Base-by-base conservation (phyloP, 2,329 filamentous ascomycete genomes). In the Xylaria sp. region DNA sequence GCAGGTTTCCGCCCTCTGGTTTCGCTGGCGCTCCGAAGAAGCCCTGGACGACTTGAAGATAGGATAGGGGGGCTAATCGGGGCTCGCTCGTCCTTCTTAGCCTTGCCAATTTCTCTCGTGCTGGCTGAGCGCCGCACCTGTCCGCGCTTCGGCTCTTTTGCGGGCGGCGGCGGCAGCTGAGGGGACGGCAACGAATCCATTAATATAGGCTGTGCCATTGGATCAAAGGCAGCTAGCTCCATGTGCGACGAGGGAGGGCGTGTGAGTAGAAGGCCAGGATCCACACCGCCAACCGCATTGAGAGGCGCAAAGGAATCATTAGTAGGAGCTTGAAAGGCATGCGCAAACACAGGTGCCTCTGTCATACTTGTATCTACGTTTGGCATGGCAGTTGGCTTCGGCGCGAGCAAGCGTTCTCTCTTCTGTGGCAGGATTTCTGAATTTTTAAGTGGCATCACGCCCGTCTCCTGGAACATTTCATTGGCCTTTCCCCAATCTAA, bases 241-340 rank as follows among this genome's bases (percentile, higher is more conserved):
- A 86, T 82, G 62, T 78, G 75, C 3, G 85, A 83, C 23, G 85
- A 85, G 13, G 82, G 82, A 27, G 86, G 84, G 12, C 83, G 82
- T 70, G 84, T 86, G 74, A 88, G 87, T 8, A 91, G 78, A 18
- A 91, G 79, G 8, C 86, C 88, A 1, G 88, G 88, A 72, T 91
- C 83, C 5, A 91, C 87, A n/a, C 82, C 85, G 8, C 82, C 66
- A 58, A 50, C 51, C 21, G 61, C 80, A 55, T 79, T 82, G 44
- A 83, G 79, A 32, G 85, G 81, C 27, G 82, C 80, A 72, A 89
- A 90, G 0, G 85, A 81, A 68, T 88, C 83, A 9, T 87, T 85
- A 59, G 84, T 78, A 3, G 82, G 76, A 4, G 80, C 76, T 32
- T 81, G 76, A 68, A 85, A 87, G 5, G 81, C 81, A 23, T 79